These are phyloP conservation scores for Thelonectria olida DNA, from an alignment of 2,329 filamentous ascomycete genomes.

Conservation along the genomic window DNA sequence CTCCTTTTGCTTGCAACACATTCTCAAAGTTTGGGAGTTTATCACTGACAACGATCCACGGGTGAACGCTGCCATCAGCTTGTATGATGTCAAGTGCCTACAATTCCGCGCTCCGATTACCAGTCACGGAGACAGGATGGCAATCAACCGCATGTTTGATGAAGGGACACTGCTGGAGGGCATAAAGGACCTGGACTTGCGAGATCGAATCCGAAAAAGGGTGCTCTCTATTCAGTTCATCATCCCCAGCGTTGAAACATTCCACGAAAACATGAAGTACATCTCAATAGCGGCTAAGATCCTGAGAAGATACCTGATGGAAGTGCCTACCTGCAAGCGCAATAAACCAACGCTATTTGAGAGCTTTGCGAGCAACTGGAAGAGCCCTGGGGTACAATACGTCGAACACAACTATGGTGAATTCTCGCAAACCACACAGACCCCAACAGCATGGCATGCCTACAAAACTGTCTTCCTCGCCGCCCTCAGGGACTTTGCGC, in stretches of 20 bases:
- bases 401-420: background rate
- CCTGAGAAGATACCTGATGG: background rate
- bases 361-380: background rate
- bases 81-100: background rate
- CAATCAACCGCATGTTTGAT: background rate
- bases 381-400: background rate
- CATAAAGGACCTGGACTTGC: background rate
- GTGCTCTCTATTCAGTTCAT: background rate
- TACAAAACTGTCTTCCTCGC: background rate
- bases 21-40: background rate
- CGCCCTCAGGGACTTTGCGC: background rate
- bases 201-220: background rate
- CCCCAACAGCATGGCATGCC: background rate
- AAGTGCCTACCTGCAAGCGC: background rate
- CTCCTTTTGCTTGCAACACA: background rate
- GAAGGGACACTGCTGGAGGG: background rate
- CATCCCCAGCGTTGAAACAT: background rate
- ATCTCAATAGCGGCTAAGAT: background rate
- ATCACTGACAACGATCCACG: background rate
- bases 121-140: background rate
- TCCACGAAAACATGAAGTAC: constrained; percentile 6
- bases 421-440: background rate
- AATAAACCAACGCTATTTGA: background rate
- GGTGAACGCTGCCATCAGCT: background rate
- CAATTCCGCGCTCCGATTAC: background rate